These are phyloP conservation scores for Penicillium aurantiogriseum DNA, from an alignment of 2,329 filamentous ascomycete species.

Conservation along the genomic window DNA sequence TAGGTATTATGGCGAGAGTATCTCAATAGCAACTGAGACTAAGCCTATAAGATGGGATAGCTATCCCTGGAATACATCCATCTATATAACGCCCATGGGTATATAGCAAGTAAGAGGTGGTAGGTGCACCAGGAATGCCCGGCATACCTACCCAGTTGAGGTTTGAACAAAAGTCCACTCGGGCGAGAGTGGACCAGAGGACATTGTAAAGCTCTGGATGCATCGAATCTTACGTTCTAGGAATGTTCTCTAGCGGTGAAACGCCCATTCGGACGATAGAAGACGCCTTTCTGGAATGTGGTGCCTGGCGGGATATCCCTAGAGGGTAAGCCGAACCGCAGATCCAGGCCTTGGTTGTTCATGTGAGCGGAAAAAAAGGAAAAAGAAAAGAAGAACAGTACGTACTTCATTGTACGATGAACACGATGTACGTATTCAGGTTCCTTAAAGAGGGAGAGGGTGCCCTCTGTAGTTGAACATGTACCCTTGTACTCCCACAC, in stretches of 20 bases:
- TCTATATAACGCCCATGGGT: neutral
- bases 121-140: conserved; percentile 8
- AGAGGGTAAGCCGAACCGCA: conserved; percentile 34
- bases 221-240: neutral
- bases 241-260: conserved; percentile 10
- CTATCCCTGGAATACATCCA: neutral
- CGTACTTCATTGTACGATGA: neutral
- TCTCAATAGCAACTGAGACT: neutral
- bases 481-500: neutral
- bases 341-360: conserved; percentile 26
- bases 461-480: neutral
- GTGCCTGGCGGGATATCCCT: conserved; percentile 30
- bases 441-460: conserved; percentile 11
- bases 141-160: conserved; percentile 11
- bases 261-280: conserved; percentile 20
- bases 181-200: conserved; percentile 9
- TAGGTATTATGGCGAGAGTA: no score
- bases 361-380: conserved; percentile 34
- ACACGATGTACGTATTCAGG: neutral
- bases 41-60: no score
- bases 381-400: neutral
- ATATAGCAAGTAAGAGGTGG: conserved; percentile 11
- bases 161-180: neutral
- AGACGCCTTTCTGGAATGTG: conserved; percentile 1
- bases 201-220: neutral